Evolutionary conservation across 495 filamentous ascomycete species (phyloP).

Genomic region (Xylaria castorea): DNA sequence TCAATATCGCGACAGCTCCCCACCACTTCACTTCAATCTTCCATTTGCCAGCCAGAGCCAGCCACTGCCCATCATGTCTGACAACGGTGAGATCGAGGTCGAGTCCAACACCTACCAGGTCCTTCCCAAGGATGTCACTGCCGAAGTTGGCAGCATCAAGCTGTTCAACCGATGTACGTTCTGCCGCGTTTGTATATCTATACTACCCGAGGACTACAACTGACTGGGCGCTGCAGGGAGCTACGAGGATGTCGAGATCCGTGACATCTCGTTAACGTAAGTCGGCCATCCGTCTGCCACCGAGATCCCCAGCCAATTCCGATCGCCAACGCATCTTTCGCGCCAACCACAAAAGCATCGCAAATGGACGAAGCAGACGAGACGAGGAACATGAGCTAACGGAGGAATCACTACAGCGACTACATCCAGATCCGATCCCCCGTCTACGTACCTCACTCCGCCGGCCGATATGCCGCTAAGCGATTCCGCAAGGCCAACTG

Average conservation of each 20-base stretch:
- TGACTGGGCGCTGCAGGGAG: conserved; percentile 58
- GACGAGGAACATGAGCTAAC: conserved; percentile 52
- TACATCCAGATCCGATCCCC: conserved; percentile 99
- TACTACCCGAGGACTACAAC: conserved; percentile 26
- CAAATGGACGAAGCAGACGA: conserved; percentile 14
- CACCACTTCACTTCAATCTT: conserved; percentile 41
- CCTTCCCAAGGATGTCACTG: conserved; percentile 92
- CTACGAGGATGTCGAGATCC: conserved; percentile 99
- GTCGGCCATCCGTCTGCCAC: conserved; percentile 44
- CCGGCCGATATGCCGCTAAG: conserved; percentile 98
- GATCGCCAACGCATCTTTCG: conserved; percentile 21
- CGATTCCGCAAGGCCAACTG: conserved; percentile 99
- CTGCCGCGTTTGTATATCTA: neutral
- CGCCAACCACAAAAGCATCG: conserved; percentile 25
- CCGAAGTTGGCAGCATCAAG: conserved; percentile 92
- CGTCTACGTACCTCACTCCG: conserved; percentile 98
- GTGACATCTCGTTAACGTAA: conserved; percentile 99
- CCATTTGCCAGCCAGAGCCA: conserved; percentile 30
- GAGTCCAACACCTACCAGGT: conserved; percentile 76
- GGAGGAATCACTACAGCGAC: conserved; percentile 68
- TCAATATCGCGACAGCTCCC: conserved; percentile 45
- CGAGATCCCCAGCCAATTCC: conserved; percentile 13
- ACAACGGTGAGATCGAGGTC: conserved; percentile 93
- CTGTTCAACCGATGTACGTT: conserved; percentile 76
- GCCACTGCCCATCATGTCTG: conserved; percentile 78